Evolutionary conservation across 805 yeast genomes (phyloP).

Genomic region (Pichia manshurica): DNA sequence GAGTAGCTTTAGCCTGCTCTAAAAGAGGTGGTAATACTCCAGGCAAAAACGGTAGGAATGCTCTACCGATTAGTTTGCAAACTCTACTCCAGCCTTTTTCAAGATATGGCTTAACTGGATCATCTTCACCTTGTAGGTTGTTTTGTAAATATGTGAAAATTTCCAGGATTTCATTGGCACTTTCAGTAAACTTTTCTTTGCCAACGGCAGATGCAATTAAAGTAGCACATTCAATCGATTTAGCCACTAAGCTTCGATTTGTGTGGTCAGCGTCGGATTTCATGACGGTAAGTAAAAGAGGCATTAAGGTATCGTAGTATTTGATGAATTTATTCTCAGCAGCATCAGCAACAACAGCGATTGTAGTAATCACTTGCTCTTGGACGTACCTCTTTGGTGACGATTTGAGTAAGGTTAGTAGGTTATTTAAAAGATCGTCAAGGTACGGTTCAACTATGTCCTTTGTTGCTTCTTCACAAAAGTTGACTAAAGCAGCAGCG

Average conservation of each 20-base stretch:
- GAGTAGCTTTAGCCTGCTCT: slow-evolving; percentile 80
- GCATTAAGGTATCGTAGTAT: slow-evolving; percentile 94
- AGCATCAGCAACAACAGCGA: slow-evolving; percentile 95
- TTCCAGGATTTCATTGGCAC: slow-evolving; percentile 66
- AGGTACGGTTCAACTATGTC: slow-evolving; percentile 88
- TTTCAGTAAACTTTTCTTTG: slow-evolving; percentile 74
- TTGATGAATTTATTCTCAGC: slow-evolving; percentile 83
- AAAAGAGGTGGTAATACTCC: slow-evolving; percentile 86
- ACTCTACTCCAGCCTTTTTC: slow-evolving; percentile 96
- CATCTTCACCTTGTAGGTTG: slow-evolving; percentile 57
- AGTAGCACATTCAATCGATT: slow-evolving; percentile 93
- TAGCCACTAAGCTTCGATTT: slow-evolving; percentile 76
- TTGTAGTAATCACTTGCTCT: slow-evolving; percentile 94
- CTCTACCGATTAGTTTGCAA: slow-evolving; percentile 78
- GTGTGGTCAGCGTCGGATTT: slow-evolving; percentile 73
- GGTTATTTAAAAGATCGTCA: slow-evolving; percentile 69
- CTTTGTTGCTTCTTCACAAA: slow-evolving; percentile 85
- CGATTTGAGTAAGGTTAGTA: slow-evolving; percentile 70
- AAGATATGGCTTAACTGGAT: slow-evolving; percentile 78
- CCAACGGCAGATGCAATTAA: slow-evolving; percentile 94
- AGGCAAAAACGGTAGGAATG: slow-evolving; percentile 77
- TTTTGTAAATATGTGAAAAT: slow-evolving; percentile 67
- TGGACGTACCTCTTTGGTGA: slow-evolving; percentile 85
- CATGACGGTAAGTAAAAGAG: slow-evolving; percentile 72
- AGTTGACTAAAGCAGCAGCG: slow-evolving; percentile 96